phyloP scores from a whole-genome alignment of 192 early-diverging fungal genomes.

The Lobulomyces angularis region DNA sequence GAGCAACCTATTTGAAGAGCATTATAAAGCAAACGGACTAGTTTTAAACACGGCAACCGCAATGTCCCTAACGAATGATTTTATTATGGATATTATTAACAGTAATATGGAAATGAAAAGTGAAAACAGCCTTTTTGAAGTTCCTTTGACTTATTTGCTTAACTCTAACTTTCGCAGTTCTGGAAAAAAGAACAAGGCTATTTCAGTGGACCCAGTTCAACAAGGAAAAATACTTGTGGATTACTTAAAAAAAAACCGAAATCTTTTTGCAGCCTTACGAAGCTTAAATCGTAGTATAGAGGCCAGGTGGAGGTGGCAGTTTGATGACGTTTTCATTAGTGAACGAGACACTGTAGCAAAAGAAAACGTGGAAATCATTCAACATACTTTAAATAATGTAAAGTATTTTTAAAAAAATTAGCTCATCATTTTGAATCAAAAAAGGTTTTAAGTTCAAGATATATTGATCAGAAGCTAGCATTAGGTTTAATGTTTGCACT shows the following conservation, averaged over 20 bases:
- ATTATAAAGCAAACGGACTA: conserved; percentile 42
- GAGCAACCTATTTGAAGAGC: conserved; percentile 28
- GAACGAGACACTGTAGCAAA: too few relatives aligned
- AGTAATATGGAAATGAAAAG: too few relatives aligned
- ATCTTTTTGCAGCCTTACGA: conserved; percentile 16
- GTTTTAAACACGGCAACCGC: conserved; percentile 44
- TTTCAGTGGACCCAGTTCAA: conserved; percentile 7
- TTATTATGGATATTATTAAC: conserved; percentile 25
- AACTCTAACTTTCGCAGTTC: background rate
- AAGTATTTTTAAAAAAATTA: conserved; percentile 3
- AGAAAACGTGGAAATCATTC: too few relatives aligned
- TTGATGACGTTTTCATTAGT: too few relatives aligned
- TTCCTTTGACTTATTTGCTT: too few relatives aligned
- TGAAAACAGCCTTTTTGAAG: too few relatives aligned
- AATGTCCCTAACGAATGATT: conserved; percentile 29
- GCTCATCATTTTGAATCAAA: background rate
- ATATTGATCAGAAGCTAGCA: conserved; percentile 27
- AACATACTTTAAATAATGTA: too few relatives aligned
- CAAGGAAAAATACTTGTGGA: conserved; percentile 17
- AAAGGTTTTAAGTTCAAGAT: conserved; percentile 19
- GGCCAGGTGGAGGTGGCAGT: too few relatives aligned
- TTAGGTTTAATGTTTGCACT: conserved; percentile 26
- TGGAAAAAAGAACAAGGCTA: conserved; percentile 10
- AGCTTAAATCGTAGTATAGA: conserved; percentile 21
- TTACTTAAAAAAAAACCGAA: conserved; percentile 21